Evolutionary conservation across 441 rosid species (phyloP).

Genomic region (Melastoma candidum): DNA sequence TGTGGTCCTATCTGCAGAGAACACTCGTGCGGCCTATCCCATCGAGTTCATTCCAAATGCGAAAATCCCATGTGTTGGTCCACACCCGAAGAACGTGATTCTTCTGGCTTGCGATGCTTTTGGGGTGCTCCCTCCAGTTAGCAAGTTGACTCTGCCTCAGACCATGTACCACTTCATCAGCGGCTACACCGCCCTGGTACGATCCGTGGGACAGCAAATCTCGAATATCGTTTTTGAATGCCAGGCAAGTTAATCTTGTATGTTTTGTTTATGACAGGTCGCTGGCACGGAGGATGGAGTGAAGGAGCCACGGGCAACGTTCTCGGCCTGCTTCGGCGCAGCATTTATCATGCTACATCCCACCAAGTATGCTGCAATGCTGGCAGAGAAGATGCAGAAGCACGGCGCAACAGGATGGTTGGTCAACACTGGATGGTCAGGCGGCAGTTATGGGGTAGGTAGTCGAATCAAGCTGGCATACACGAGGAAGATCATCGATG

Average conservation of each 20-base stretch:
- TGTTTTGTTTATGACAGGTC: constrained; percentile 28
- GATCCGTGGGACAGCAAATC: too few species aligned
- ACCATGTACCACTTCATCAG: constrained; percentile 98
- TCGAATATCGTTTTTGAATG: not conserved
- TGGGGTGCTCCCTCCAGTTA: constrained; percentile 97
- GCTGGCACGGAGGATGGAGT: constrained; percentile 97
- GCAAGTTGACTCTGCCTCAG: constrained; percentile 82
- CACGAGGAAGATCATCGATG: constrained; percentile 75
- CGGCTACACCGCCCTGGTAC: constrained; percentile 83
- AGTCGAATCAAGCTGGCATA: constrained; percentile 75
- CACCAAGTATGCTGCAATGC: constrained; percentile 92
- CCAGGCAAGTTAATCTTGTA: too few species aligned
- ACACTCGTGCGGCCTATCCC: constrained; percentile 97
- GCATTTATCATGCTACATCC: constrained; percentile 98
- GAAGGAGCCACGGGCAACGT: constrained; percentile 84
- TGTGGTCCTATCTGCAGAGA: constrained; percentile 37
- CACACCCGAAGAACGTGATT: constrained; percentile 83
- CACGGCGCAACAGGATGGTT: constrained; percentile 97
- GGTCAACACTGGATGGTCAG: constrained; percentile 96
- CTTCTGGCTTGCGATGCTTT: constrained; percentile 93
- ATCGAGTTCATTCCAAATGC: constrained; percentile 94
- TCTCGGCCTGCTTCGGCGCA: constrained; percentile 96
- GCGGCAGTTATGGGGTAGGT: constrained; percentile 92
- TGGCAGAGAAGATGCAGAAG: constrained; percentile 88
- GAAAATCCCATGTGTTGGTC: constrained; percentile 83